Conservation (phyloP, 208 protist species). For the Herpetomonas tarakana region DNA sequence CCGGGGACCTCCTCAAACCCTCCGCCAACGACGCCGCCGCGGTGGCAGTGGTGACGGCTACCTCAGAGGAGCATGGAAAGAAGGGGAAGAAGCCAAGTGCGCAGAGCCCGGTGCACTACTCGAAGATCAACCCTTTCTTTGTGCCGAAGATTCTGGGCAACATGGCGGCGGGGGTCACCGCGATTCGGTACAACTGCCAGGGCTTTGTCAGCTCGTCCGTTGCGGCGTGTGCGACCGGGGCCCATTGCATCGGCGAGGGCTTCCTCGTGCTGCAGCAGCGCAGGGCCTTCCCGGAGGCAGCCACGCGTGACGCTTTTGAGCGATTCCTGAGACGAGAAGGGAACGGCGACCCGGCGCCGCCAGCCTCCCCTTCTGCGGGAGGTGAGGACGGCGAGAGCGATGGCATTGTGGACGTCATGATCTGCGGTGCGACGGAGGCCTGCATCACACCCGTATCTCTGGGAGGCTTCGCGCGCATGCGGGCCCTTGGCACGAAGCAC, state of each 20-base stretch:
- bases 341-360: background rate
- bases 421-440: conserved; percentile 94
- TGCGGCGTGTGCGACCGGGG: conserved; percentile 97
- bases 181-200: conserved; percentile 83
- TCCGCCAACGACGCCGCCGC: conserved; percentile 3
- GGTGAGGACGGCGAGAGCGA: too few species aligned
- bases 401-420: conserved; percentile 80
- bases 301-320: conserved; percentile 31
- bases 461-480: conserved; percentile 92
- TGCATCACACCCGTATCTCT: conserved; percentile 92
- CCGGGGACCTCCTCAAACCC: conserved; percentile 13
- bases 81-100: conserved; percentile 1
- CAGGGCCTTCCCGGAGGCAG: conserved; percentile 45
- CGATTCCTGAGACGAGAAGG: background rate
- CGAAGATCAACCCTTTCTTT: conserved; percentile 90
- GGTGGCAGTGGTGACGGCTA: too few species aligned
- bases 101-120: conserved; percentile 31
- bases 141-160: conserved; percentile 98
- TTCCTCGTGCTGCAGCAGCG: conserved; percentile 77
- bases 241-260: conserved; percentile 96
- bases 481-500: conserved; percentile 91
- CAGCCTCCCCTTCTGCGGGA: too few species aligned
- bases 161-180: conserved; percentile 91
- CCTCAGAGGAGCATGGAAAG: background rate
- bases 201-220: conserved; percentile 92